Base-by-base conservation (phyloP, 495 filamentous ascomycete genomes). In the Talaromyces ruber region DNA sequence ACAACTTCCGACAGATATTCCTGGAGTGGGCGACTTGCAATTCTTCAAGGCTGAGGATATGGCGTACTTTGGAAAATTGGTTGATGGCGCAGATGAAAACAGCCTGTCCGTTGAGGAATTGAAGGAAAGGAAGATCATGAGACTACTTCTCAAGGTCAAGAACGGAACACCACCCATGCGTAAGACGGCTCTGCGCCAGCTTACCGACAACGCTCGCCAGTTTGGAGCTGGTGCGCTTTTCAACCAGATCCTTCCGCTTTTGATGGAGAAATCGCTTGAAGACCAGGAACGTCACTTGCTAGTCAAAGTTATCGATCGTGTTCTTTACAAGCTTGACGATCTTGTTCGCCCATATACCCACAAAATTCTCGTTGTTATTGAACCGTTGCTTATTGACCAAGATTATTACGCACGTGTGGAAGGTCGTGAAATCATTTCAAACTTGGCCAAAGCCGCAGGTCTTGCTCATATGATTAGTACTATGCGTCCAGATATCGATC, bases 41-140 rank as follows among this genome's bases (percentile, higher is more conserved):
- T 99, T 98, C 74, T 98, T 98, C 83, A 99, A 99, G 76, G 85
- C 91, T 9, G 94, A 97, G 75, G 95, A 99, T 79, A 98, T 97
- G 95, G 86, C 89, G 29, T 99, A 99, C 76, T 99, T 99, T 67
- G 93, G 94, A 59, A 99, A 98, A 79, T 82, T 99, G 22, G 92
- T 95, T 51, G 95, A 98, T 70, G 91, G 89, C 16, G 86, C 86
- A n/a, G 91, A 99, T 68, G 95, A 99, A 71, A 92, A 91, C 65
- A 80, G 85, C 37, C 86, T 99, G 79, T 90, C 84, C 45, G 91
- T 98, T 12, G 95, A 99, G 26, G 94, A 98, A 69, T 77, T 99
- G 63, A 98, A 97, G 72, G 93, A 99, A 76, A 82, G 95, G 51
- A 99, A 99, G 76, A 99, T 99, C 70, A 97, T 98, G 93, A 80